Evolutionary conservation across 1,284 basidiomycete genomes (phyloP).

Genomic region (Coniophora puteana): DNA sequence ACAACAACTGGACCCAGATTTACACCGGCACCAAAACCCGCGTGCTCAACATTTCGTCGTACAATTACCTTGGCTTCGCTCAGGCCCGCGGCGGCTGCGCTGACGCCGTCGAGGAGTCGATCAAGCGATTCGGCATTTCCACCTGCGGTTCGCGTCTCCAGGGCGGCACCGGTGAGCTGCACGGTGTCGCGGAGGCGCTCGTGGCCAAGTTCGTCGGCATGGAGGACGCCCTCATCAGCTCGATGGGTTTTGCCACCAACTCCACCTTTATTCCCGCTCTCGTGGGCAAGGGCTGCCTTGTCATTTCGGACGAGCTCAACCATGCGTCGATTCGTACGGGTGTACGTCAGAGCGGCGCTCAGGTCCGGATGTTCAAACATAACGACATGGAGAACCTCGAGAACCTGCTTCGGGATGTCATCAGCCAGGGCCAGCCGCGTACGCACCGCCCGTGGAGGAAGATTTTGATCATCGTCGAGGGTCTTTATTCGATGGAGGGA

Average conservation of each 20-base stretch:
- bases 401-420: slow-evolving; percentile 81
- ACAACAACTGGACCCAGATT: slow-evolving; percentile 80
- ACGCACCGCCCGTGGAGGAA: slow-evolving; percentile 99
- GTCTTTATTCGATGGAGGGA: slow-evolving; percentile 98
- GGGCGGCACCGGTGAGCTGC: slow-evolving; percentile 83
- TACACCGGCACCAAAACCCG: slow-evolving; percentile 82
- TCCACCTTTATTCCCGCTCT: slow-evolving; percentile 93
- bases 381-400: slow-evolving; percentile 91
- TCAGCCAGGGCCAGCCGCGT: slow-evolving; percentile 96
- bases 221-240: slow-evolving; percentile 88
- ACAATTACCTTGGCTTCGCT: slow-evolving; percentile 99
- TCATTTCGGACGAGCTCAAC: slow-evolving; percentile 97
- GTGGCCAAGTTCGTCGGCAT: slow-evolving; percentile 88
- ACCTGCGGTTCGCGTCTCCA: slow-evolving; percentile 79
- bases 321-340: slow-evolving; percentile 96
- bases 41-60: slow-evolving; percentile 94
- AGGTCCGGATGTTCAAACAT: slow-evolving; percentile 95
- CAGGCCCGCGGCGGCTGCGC: slow-evolving; percentile 92
- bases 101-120: slow-evolving; percentile 83
- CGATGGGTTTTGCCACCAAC: slow-evolving; percentile 99
- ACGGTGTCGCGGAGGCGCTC: slow-evolving; percentile 79
- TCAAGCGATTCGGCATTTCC: slow-evolving; percentile 79
- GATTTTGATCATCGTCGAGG: slow-evolving; percentile 94
- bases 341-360: slow-evolving; percentile 85
- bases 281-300: slow-evolving; percentile 87